Conservation (phyloP, 306 rosid species). For the Morella rubra region DNA sequence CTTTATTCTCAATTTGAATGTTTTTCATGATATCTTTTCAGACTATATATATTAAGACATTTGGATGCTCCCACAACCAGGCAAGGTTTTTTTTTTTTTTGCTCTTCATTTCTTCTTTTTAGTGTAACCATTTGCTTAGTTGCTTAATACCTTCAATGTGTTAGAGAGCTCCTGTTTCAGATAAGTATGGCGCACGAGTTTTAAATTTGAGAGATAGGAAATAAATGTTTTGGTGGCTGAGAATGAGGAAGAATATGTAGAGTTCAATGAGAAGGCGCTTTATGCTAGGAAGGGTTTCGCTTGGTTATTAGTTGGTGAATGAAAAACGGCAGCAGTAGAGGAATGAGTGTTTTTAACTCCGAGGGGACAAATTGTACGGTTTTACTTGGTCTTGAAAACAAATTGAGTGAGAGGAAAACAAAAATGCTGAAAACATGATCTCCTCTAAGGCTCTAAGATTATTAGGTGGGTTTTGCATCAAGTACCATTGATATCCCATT, state of each 20-base stretch:
- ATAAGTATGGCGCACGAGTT: not conserved
- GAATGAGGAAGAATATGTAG: not conserved
- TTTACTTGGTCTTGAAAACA: not conserved
- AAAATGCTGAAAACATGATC: not conserved
- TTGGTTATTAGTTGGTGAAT: not conserved
- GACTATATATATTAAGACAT: conserved; percentile 57
- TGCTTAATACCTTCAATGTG: not conserved
- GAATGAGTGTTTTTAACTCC: not conserved
- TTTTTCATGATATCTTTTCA: conserved; percentile 18
- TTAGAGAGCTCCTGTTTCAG: not conserved
- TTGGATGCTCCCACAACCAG: conserved; percentile 68
- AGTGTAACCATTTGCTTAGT: not conserved
- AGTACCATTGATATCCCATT: no score
- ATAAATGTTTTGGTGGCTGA: not conserved
- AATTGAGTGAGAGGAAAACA: not conserved
- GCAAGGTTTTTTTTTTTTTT: conserved; percentile 6
- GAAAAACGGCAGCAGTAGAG: not conserved
- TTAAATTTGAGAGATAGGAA: not conserved
- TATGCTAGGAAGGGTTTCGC: not conserved
- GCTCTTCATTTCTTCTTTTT: not conserved
- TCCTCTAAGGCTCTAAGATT: not conserved
- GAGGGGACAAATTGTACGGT: not conserved
- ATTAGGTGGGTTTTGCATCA: no score
- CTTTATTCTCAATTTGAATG: not conserved
- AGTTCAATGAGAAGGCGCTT: not conserved